These are phyloP conservation scores for Monosporascus sp. DNA, from an alignment of 2,329 filamentous ascomycete genomes.

Conservation along the genomic window DNA sequence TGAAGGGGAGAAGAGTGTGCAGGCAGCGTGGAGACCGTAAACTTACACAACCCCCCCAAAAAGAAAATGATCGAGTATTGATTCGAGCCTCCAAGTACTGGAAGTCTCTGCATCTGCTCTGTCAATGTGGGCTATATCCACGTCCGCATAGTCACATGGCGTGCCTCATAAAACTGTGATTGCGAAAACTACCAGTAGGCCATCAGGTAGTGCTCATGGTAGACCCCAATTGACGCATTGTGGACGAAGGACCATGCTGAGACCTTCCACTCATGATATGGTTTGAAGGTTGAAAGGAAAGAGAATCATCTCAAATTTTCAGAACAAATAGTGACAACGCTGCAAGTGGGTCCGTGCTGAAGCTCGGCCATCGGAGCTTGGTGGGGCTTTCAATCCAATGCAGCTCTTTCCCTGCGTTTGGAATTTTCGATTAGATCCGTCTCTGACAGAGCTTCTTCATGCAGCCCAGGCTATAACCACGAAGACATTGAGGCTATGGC, in stretches of 20 bases:
- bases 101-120: too few species aligned
- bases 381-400: neutral
- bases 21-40: neutral
- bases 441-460: conserved; percentile 5
- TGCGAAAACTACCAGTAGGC: too few species aligned
- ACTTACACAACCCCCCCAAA: conserved; percentile 4
- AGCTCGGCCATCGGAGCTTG: neutral
- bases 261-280: too few species aligned
- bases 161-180: too few species aligned
- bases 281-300: neutral
- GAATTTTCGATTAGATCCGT: conserved; percentile 1
- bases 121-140: too few species aligned
- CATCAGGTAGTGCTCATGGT: neutral
- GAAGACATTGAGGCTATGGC: conserved; percentile 46
- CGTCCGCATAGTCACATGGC: too few species aligned
- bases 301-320: neutral
- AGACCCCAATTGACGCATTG: neutral
- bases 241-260: too few species aligned
- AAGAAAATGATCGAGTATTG: too few species aligned
- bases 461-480: neutral
- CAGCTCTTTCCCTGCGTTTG: neutral
- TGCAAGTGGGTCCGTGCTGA: conserved; percentile 5
- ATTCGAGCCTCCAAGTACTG: too few species aligned
- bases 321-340: neutral
- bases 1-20: conserved; percentile 2